These are phyloP conservation scores for Ceratobasidium sp. DNA, from an alignment of 1,284 basidiomycete genomes.

Conservation along the genomic window DNA sequence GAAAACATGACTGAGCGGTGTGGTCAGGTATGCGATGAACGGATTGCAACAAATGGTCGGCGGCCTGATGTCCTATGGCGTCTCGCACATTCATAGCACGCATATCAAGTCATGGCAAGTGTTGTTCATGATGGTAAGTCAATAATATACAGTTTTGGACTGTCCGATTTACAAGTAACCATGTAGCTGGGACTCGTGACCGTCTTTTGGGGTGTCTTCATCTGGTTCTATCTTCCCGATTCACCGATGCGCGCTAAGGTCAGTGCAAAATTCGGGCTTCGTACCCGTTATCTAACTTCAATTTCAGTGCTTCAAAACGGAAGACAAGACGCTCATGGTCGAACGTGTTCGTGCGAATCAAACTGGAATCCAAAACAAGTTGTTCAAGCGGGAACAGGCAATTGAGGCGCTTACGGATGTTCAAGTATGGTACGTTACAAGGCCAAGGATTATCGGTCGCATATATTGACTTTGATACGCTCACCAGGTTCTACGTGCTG, in stretches of 20 bases:
- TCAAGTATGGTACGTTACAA: constrained; percentile 24
- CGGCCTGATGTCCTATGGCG: constrained; percentile 34
- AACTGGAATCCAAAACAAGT: constrained; percentile 48
- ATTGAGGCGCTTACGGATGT: constrained; percentile 49
- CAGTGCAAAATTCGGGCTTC: not conserved
- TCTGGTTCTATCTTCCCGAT: constrained; percentile 40
- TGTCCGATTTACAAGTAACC: not conserved
- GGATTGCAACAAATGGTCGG: constrained; percentile 40
- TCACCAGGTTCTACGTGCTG: constrained; percentile 31
- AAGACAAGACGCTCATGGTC: constrained; percentile 50
- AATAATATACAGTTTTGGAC: not conserved
- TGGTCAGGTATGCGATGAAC: constrained; percentile 39
- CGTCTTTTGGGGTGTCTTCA: constrained; percentile 40
- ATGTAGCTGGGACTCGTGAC: constrained; percentile 27
- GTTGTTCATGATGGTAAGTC: constrained; percentile 40
- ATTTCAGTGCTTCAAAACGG: constrained; percentile 29
- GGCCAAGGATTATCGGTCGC: not conserved
- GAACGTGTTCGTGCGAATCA: constrained; percentile 52
- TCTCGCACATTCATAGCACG: constrained; percentile 32
- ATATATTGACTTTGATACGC: not conserved
- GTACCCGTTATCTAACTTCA: not conserved
- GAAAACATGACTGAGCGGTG: not conserved
- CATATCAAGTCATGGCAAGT: constrained; percentile 41
- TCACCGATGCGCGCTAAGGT: constrained; percentile 41
- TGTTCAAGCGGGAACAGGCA: constrained; percentile 52